Percentiles rank a stretch among this genome's conserved stretches.
Conservation (phyloP, 2,329 filamentous ascomycete species). For the Diaporthe caulivora region DNA sequence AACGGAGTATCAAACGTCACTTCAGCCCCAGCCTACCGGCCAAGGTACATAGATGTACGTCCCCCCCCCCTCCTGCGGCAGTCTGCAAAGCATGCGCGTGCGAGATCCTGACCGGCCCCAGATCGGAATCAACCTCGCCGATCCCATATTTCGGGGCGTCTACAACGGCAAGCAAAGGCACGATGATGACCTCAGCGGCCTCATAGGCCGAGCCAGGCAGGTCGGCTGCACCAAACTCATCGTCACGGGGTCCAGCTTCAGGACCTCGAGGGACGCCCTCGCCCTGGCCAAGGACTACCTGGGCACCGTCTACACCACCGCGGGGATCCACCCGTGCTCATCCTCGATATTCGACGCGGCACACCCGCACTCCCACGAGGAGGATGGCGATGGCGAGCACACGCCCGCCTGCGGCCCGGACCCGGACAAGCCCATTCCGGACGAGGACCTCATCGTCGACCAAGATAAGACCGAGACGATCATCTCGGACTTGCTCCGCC, state of each 20-base stretch:
- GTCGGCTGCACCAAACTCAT: constrained; percentile 91
- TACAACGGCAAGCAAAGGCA: constrained; percentile 86
- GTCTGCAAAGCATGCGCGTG: neutral
- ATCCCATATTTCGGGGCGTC: constrained; percentile 86
- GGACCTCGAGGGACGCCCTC: constrained; percentile 81
- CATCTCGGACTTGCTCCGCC: constrained; percentile 70
- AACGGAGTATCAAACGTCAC: constrained; percentile 21
- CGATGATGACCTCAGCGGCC: constrained; percentile 78
- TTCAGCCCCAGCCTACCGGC: constrained; percentile 52
- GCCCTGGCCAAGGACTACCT: constrained; percentile 80
- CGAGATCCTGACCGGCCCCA: constrained; percentile 47
- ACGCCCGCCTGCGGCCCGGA: constrained; percentile 67
- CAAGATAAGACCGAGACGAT: constrained; percentile 58
- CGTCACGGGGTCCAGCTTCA: constrained; percentile 90
- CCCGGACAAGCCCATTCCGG: constrained; percentile 59
- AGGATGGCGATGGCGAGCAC: constrained; percentile 58
- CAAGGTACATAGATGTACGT: constrained; percentile 74
- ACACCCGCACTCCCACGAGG: constrained; percentile 58
- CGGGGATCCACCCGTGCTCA: constrained; percentile 94
- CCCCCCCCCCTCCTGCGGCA: neutral
- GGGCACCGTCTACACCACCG: constrained; percentile 86
- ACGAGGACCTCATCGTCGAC: constrained; percentile 58
- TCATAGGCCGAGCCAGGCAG: constrained; percentile 82
- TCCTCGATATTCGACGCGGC: constrained; percentile 80
- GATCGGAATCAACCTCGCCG: constrained; percentile 96